Evolutionary conservation across 176 grass and related monocot species (phyloP).

Genomic region (Oryza nivara): DNA sequence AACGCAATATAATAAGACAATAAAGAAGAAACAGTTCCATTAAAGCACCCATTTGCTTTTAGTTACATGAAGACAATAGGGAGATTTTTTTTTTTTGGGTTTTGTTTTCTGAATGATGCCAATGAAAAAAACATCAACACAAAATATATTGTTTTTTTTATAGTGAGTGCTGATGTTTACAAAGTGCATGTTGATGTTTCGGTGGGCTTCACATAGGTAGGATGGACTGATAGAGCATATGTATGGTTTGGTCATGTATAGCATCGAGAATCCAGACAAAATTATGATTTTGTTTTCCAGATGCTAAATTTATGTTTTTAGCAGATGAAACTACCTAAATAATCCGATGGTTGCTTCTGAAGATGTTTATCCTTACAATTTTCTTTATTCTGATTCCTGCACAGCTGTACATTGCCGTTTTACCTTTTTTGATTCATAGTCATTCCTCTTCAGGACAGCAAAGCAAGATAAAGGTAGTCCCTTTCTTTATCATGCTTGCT

Average conservation of each 20-base stretch:
- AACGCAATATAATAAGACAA: neutral
- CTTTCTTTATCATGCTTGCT: conserved; percentile 50
- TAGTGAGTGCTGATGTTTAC: neutral
- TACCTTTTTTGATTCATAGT: neutral
- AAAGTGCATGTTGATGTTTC: neutral
- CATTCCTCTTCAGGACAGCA: conserved; percentile 30
- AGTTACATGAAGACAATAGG: neutral
- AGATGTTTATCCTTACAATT: neutral
- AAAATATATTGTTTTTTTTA: conserved; percentile 26
- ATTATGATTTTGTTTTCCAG: neutral
- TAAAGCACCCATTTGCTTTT: neutral
- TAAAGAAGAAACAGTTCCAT: neutral
- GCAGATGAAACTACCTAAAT: conserved; percentile 6
- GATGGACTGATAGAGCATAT: neutral
- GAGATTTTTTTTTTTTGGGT: neutral
- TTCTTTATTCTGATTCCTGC: neutral
- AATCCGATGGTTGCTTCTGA: neutral
- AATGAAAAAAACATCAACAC: neutral
- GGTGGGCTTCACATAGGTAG: neutral
- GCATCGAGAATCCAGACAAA: neutral
- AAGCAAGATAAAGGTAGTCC: conserved; percentile 44
- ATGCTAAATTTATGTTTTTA: neutral
- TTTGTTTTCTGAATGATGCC: neutral
- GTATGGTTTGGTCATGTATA: neutral
- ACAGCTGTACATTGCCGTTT: neutral